phyloP scores from a whole-genome alignment of 208 protist species.

The Leishmania gerbilli region DNA sequence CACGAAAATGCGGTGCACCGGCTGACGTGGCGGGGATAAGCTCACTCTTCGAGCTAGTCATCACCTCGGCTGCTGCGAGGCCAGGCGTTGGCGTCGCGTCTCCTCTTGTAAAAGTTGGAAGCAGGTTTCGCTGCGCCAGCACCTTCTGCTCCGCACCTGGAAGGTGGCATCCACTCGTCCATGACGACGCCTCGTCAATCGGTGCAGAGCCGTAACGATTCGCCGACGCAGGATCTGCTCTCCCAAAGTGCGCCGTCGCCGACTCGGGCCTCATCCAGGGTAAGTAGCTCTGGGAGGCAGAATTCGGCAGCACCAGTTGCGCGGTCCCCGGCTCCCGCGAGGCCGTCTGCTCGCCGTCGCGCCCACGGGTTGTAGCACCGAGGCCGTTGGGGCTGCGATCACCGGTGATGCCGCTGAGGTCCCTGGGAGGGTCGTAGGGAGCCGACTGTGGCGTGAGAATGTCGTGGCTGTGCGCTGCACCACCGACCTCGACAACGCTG shows the following conservation, averaged over 20 bases:
- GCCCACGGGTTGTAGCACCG: neutral
- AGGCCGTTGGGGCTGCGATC: neutral
- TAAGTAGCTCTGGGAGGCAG: neutral
- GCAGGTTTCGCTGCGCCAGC: neutral
- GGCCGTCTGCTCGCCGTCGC: neutral
- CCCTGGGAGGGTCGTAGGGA: neutral
- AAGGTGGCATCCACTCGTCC: neutral
- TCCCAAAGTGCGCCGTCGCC: neutral
- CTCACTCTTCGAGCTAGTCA: neutral
- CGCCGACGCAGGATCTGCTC: neutral
- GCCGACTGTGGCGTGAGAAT: neutral
- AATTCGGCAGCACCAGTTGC: neutral
- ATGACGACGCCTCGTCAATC: conserved; percentile 8
- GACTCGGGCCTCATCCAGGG: neutral
- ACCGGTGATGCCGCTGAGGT: neutral
- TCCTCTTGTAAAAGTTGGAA: neutral
- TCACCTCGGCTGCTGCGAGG: neutral
- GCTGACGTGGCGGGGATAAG: neutral
- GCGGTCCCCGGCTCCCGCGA: neutral
- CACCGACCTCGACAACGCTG: neutral
- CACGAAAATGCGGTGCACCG: neutral
- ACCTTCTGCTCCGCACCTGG: neutral
- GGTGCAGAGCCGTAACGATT: conserved; percentile 12
- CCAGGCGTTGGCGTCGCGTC: neutral
- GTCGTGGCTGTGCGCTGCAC: neutral